Conservation (phyloP, 2,329 filamentous ascomycete genomes). For the Beauveria brongniartii region DNA sequence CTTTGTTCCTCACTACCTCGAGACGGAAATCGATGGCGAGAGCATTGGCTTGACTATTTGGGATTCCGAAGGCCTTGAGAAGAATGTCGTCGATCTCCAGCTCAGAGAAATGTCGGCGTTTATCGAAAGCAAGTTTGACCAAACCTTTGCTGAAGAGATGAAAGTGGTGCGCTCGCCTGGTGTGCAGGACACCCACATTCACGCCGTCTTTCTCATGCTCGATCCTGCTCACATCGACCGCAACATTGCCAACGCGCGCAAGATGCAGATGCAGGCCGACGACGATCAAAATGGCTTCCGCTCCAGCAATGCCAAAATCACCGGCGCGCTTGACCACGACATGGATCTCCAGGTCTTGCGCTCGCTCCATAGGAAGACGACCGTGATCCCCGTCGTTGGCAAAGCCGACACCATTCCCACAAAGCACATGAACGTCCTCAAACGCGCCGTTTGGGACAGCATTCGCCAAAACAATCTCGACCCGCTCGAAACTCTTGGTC, state of each 20-base stretch:
- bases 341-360: slow-evolving; percentile 86
- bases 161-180: slow-evolving; percentile 92
- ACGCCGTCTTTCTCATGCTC: slow-evolving; percentile 86
- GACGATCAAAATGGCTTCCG: slow-evolving; percentile 44
- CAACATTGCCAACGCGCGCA: slow-evolving; percentile 64
- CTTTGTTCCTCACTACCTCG: slow-evolving; percentile 83
- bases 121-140: slow-evolving; percentile 96
- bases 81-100: slow-evolving; percentile 90
- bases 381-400: slow-evolving; percentile 87
- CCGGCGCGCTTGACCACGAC: slow-evolving; percentile 74
- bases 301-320: slow-evolving; percentile 24
- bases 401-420: slow-evolving; percentile 97
- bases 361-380: slow-evolving; percentile 85
- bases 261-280: slow-evolving; percentile 21
- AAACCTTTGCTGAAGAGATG: slow-evolving; percentile 95
- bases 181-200: slow-evolving; percentile 92
- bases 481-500: slow-evolving; percentile 74
- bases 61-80: slow-evolving; percentile 94
- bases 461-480: slow-evolving; percentile 76
- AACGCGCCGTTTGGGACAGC: slow-evolving; percentile 82
- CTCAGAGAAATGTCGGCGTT: slow-evolving; percentile 86
- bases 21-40: slow-evolving; percentile 90
- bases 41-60: slow-evolving; percentile 87
- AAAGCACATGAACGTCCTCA: slow-evolving; percentile 85
- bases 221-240: slow-evolving; percentile 80